Conservation (phyloP, 2,329 filamentous ascomycete genomes). For the Cladosporium cucumerinum region DNA sequence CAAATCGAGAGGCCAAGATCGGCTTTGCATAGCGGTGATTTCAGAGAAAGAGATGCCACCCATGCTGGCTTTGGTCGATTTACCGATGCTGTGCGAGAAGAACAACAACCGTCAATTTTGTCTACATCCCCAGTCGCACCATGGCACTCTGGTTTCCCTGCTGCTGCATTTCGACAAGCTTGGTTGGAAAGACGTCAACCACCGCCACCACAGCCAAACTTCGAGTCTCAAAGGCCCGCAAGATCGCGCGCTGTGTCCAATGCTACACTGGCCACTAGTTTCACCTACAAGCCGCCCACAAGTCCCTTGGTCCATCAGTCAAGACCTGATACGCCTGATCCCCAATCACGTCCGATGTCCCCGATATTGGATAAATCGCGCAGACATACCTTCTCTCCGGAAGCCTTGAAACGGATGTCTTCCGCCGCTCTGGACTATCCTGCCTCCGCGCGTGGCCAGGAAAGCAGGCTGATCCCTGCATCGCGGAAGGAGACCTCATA, state of each 20-base stretch:
- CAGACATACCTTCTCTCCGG: conserved; percentile 69
- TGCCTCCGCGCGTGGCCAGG: conserved; percentile 25
- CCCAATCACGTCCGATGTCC: conserved; percentile 35
- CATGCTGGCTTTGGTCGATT: conserved; percentile 21
- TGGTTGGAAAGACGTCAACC: conserved; percentile 19
- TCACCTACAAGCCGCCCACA: conserved; percentile 82
- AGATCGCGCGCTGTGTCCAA: conserved; percentile 44
- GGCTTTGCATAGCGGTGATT: conserved; percentile 62
- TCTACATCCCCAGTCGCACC: conserved; percentile 55
- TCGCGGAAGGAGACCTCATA: conserved; percentile 58
- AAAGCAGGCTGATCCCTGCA: conserved; percentile 36
- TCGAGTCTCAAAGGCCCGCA: conserved; percentile 40
- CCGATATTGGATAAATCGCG: conserved; percentile 52
- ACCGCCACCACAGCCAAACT: conserved; percentile 15
- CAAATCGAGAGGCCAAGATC: conserved; percentile 81
- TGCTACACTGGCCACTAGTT: conserved; percentile 73
- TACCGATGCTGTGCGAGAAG: conserved; percentile 18
- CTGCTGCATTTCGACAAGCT: conserved; percentile 33
- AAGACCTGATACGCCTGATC: conserved; percentile 33
- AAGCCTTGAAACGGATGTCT: conserved; percentile 51
- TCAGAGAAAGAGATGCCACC: conserved; percentile 46
- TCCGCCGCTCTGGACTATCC: conserved; percentile 37
- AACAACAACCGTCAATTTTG: conserved; percentile 25
- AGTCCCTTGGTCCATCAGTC: conserved; percentile 75
- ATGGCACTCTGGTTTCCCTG: conserved; percentile 52